phyloP scores from a whole-genome alignment of 1,284 basidiomycete genomes.

The Rhizoctonia solani region DNA sequence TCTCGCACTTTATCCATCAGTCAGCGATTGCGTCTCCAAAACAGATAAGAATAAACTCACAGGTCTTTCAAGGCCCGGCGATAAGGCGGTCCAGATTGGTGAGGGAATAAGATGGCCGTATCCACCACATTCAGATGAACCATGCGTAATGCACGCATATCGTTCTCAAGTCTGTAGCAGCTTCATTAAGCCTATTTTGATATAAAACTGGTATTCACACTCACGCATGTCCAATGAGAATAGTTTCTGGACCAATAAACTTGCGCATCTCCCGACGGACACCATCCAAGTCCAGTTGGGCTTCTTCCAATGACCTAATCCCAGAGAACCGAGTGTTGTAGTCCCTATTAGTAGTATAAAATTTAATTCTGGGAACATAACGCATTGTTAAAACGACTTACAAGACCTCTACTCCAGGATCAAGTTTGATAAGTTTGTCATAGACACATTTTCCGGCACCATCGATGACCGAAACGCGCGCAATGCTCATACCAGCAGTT shows the following conservation, averaged over 20 bases:
- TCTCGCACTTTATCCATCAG: slow-evolving; percentile 58
- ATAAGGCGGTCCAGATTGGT: slow-evolving; percentile 76
- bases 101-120: slow-evolving; percentile 82
- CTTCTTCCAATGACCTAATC: slow-evolving; percentile 65
- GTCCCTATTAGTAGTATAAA: slow-evolving; percentile 58
- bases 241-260: slow-evolving; percentile 75
- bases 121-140: slow-evolving; percentile 82
- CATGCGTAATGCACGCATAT: slow-evolving; percentile 82
- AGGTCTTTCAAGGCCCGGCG: slow-evolving; percentile 76
- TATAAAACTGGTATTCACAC: too few relatives aligned
- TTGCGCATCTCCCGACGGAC: slow-evolving; percentile 68
- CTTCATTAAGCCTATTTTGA: too few relatives aligned
- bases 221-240: slow-evolving; percentile 69
- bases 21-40: not conserved
- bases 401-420: slow-evolving; percentile 77
- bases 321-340: slow-evolving; percentile 88
- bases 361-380: slow-evolving; percentile 19
- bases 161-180: slow-evolving; percentile 90
- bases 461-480: slow-evolving; percentile 85
- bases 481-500: slow-evolving; percentile 84
- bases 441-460: slow-evolving; percentile 71
- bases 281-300: slow-evolving; percentile 64
- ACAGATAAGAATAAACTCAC: slow-evolving; percentile 52
- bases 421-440: slow-evolving; percentile 82
- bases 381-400: slow-evolving; percentile 48